Percentiles rank a stretch among this genome's conserved stretches.
Evolutionary conservation across 768 basidiomycete species (phyloP).

Genomic region (Dictyophora rubrovolvata): DNA sequence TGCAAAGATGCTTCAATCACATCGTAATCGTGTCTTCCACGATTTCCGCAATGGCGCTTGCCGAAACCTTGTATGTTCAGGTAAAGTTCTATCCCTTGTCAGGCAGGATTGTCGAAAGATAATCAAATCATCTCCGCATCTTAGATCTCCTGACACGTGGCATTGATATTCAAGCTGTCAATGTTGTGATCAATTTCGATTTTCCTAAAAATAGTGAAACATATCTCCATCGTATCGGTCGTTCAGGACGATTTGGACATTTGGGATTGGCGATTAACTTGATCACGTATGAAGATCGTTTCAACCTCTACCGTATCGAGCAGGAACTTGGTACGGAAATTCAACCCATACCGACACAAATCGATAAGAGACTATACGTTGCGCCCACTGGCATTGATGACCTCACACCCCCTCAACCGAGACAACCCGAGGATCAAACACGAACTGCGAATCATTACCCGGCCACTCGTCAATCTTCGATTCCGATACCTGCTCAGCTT

Average conservation of each 20-base stretch:
- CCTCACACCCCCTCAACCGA: constrained; percentile 12
- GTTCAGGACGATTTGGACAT: constrained; percentile 95
- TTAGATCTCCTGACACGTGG: constrained; percentile 93
- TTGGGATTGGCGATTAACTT: constrained; percentile 95
- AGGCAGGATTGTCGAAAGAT: neutral
- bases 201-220: constrained; percentile 99
- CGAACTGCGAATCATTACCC: neutral
- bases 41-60: constrained; percentile 98
- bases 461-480: neutral
- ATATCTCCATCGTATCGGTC: constrained; percentile 96
- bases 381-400: constrained; percentile 50
- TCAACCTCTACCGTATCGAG: constrained; percentile 96
- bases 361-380: constrained; percentile 90
- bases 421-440: constrained; percentile 6
- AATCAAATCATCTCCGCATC: neutral
- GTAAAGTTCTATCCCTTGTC: constrained; percentile 15
- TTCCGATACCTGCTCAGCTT: neutral
- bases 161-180: constrained; percentile 99
- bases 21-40: constrained; percentile 99
- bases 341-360: constrained; percentile 82
- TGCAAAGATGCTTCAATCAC: constrained; percentile 97
- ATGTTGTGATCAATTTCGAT: constrained; percentile 99
- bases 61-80: constrained; percentile 91
- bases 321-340: constrained; percentile 99
- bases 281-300: constrained; percentile 95